phyloP scores from a whole-genome alignment of 805 yeast genomes.

The Tetrapisispora taiwanensis region DNA sequence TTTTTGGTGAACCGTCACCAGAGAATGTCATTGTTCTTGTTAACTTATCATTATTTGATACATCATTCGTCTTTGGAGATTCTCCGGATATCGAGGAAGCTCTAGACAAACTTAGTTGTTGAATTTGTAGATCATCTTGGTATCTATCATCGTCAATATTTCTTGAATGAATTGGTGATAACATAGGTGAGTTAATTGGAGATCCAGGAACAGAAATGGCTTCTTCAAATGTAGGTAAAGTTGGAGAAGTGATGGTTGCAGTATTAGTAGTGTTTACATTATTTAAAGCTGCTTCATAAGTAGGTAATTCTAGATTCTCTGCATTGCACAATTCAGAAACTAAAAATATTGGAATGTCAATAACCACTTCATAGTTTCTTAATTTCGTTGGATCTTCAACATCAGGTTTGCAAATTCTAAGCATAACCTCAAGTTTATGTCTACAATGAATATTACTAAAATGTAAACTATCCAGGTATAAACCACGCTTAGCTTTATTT shows the following conservation, averaged over 20 bases:
- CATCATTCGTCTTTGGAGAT: background rate
- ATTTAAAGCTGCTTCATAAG: slow-evolving; percentile 23
- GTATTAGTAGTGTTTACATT: slow-evolving; percentile 7
- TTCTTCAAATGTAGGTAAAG: slow-evolving; percentile 55
- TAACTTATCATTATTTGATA: background rate
- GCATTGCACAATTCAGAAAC: slow-evolving; percentile 35
- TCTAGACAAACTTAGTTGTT: slow-evolving; percentile 15
- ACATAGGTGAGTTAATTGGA: slow-evolving; percentile 26
- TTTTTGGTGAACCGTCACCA: background rate
- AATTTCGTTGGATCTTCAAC: slow-evolving; percentile 34
- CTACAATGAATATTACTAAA: slow-evolving; percentile 51
- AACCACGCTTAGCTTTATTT: slow-evolving; percentile 26
- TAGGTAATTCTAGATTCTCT: slow-evolving; percentile 32
- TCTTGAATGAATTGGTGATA: slow-evolving; percentile 14
- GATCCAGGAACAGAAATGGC: slow-evolving; percentile 44
- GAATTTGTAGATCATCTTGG: slow-evolving; percentile 13
- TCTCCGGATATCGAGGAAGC: background rate
- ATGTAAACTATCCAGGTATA: slow-evolving; percentile 53
- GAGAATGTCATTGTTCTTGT: background rate
- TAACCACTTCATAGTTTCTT: slow-evolving; percentile 72
- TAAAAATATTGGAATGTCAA: slow-evolving; percentile 61
- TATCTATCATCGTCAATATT: slow-evolving; percentile 7
- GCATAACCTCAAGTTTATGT: slow-evolving; percentile 61
- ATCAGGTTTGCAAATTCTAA: slow-evolving; percentile 57
- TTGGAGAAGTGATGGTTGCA: background rate